Base-by-base conservation (phyloP, 257 asterid genomes). In the Prunella vulgaris region DNA sequence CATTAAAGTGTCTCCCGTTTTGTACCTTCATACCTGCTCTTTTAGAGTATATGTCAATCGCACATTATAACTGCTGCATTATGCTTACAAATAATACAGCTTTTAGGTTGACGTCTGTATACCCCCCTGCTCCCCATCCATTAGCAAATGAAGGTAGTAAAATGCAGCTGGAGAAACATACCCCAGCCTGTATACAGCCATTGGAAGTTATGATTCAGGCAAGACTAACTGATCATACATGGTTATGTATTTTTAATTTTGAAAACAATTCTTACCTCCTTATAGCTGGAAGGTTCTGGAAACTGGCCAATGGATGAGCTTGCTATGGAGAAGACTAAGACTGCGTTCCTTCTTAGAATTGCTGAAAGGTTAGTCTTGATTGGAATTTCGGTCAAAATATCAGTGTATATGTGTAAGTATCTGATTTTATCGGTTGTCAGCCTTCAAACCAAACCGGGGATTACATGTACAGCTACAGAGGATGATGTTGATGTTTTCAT, bases 271-370 rank as follows among this genome's bases (percentile, higher is more conserved):
- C 64, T 79, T 70, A 64, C 72, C 75, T 73, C 67, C 66, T 76
- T 84, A 44, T 66, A 94, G 99, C 87, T 94, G 60, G 97, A 89
- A 89, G 99, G 99, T 74, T 94, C 99, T 77, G 99, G 99, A 35
- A 89, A 85, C 76, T 94, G 99, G 99, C 99, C 96, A 8, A 68
- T 88, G 97, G 95, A 91, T 68, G 99, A 94, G 74, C 74, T 86
- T 78, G 96, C 97, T 27, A 76, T 84, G 84, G 99, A 94, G 87
- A 94, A 91, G 84, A 94, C 99, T 13, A 94, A 91, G 81, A 81
- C 93, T 32, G 96, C 96, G 0, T 94, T 94, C 80, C 97, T 94
- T 76, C 95, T 94, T 71, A 74, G 82, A 80, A 94, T 94, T 78
- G 96, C 93, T 1, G 97, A 91, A 78, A 89, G 99, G 99, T 94